phyloP scores from a whole-genome alignment of 352 stramenopile species.

The Elongisporangium undulatum region DNA sequence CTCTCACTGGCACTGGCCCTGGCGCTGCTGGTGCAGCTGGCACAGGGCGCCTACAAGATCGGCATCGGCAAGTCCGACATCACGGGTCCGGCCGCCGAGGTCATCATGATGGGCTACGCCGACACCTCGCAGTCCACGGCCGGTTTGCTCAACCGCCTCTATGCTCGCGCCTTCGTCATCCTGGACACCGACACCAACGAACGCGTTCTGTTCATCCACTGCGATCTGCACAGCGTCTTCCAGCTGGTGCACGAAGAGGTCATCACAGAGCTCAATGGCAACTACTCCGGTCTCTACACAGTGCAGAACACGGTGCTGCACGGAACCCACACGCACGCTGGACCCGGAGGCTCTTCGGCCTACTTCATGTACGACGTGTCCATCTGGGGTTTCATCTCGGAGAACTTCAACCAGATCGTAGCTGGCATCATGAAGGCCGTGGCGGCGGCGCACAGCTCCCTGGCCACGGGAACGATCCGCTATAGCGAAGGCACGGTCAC shows the following conservation, averaged over 20 bases:
- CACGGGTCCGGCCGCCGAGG: conserved; percentile 48
- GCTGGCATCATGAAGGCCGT: conserved; percentile 61
- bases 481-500: conserved; percentile 27
- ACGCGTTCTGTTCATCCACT: conserved; percentile 46
- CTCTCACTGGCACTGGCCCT: not conserved
- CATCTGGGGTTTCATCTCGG: conserved; percentile 34
- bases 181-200: conserved; percentile 27
- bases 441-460: conserved; percentile 42
- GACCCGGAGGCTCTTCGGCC: conserved; percentile 60
- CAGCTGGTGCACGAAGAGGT: conserved; percentile 55
- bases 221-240: conserved; percentile 36
- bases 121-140: conserved; percentile 31
- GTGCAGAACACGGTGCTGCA: conserved; percentile 71
- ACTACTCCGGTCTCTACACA: conserved; percentile 36
- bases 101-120: conserved; percentile 68
- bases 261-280: conserved; percentile 27
- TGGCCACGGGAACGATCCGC: conserved; percentile 36
- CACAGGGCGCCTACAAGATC: conserved; percentile 29
- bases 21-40: conserved; percentile 4
- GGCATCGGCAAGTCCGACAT: conserved; percentile 58
- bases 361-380: conserved; percentile 72
- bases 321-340: conserved; percentile 83
- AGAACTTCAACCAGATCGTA: conserved; percentile 69
- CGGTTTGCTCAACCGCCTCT: conserved; percentile 61
- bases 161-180: conserved; percentile 62